Percentiles rank a stretch among this genome's conserved stretches.
Evolutionary conservation across 2,329 filamentous ascomycete species (phyloP).

Genomic region (Clarireedia hainanense): DNA sequence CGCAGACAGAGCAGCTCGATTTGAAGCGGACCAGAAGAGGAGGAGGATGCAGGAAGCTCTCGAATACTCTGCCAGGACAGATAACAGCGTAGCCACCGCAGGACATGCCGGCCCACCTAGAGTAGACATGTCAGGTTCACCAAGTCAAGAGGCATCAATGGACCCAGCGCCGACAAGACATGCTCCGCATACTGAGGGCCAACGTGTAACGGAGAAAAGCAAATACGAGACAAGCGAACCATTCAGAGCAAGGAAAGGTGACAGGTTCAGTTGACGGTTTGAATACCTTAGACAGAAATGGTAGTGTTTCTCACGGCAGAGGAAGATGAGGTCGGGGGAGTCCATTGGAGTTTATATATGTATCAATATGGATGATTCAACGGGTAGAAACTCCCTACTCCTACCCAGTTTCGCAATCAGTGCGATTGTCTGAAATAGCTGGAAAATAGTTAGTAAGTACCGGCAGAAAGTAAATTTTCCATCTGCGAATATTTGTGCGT

Average conservation of each 20-base stretch:
- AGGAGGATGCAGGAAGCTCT: slow-evolving; percentile 50
- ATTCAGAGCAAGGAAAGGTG: slow-evolving; percentile 73
- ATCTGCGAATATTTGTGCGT: not conserved
- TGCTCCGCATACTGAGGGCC: slow-evolving; percentile 61
- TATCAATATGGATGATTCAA: not conserved
- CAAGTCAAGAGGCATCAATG: slow-evolving; percentile 59
- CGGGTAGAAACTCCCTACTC: not conserved
- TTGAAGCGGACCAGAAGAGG: slow-evolving; percentile 54
- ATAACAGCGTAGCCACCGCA: slow-evolving; percentile 29
- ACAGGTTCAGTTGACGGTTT: slow-evolving; percentile 60
- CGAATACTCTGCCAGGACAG: slow-evolving; percentile 37
- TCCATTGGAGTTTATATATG: not conserved
- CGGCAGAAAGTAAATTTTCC: not conserved
- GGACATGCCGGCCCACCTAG: slow-evolving; percentile 44
- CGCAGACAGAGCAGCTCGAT: slow-evolving; percentile 68
- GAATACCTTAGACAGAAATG: not conserved
- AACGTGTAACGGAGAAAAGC: slow-evolving; percentile 66
- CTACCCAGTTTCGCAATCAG: not conserved
- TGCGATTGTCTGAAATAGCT: not conserved
- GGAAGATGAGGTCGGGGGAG: slow-evolving; percentile 3
- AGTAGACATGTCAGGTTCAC: slow-evolving; percentile 51
- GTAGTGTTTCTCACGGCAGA: not conserved
- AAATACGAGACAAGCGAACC: slow-evolving; percentile 80
- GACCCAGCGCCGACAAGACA: slow-evolving; percentile 86
- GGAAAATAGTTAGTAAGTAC: not conserved